Evolutionary conservation across 2,329 filamentous ascomycete species (phyloP).

Genomic region (Aspergillus persii): DNA sequence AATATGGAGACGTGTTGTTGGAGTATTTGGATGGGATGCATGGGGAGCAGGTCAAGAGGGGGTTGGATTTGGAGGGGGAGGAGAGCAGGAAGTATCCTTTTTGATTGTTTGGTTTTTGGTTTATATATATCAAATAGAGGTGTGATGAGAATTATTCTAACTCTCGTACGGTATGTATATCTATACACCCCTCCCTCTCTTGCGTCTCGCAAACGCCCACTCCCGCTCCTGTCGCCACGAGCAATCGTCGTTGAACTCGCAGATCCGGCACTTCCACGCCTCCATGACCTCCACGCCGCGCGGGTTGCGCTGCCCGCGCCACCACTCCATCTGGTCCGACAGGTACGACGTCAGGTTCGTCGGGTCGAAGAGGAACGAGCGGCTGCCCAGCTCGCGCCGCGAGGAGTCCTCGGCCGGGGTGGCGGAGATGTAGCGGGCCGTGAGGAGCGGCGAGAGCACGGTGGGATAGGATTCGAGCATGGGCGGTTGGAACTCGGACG

Average conservation of each 20-base stretch:
- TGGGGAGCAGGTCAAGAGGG: conserved; percentile 66
- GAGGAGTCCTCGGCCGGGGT: conserved; percentile 23
- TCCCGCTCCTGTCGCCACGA: conserved; percentile 73
- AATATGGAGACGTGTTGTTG: conserved; percentile 69
- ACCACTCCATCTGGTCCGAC: conserved; percentile 74
- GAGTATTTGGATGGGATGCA: conserved; percentile 75
- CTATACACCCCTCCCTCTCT: conserved; percentile 18
- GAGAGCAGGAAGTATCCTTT: conserved; percentile 63
- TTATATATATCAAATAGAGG: conserved; percentile 31
- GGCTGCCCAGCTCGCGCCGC: conserved; percentile 49
- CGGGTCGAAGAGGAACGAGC: conserved; percentile 66
- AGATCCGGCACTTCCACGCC: conserved; percentile 81
- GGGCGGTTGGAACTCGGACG: conserved; percentile 33
- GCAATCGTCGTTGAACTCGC: conserved; percentile 78
- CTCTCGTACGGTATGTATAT: neutral
- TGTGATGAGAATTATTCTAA: neutral
- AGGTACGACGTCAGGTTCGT: conserved; percentile 65
- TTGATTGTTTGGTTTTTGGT: conserved; percentile 30
- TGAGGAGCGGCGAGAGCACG: conserved; percentile 44
- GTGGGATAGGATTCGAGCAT: conserved; percentile 38
- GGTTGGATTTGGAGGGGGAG: conserved; percentile 62
- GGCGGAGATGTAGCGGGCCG: conserved; percentile 44
- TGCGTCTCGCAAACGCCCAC: conserved; percentile 49
- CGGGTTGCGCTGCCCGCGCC: conserved; percentile 71
- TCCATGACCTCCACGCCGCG: conserved; percentile 78